Conservation (phyloP, 176 grass and related monocot genomes). For the Zizania latifolia region DNA sequence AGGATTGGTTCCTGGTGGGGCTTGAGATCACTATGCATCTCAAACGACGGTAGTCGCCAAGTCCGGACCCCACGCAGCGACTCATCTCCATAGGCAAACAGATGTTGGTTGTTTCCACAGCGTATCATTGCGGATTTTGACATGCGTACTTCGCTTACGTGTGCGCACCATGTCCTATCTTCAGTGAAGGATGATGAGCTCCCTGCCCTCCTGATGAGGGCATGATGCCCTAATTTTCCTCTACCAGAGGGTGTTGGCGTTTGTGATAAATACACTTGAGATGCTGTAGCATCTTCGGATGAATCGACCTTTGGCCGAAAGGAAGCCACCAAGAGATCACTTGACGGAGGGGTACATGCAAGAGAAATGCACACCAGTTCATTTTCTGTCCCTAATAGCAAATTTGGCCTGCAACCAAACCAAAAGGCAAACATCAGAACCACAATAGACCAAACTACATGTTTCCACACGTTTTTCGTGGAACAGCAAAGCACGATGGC, state of each 20-base stretch:
- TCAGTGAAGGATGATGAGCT: constrained; percentile 22
- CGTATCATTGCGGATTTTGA: constrained; percentile 59
- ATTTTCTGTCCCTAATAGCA: constrained; percentile 39
- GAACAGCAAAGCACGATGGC: not conserved
- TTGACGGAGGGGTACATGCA: constrained; percentile 33
- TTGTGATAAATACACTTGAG: constrained; percentile 41
- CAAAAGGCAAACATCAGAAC: not conserved
- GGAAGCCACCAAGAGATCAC: constrained; percentile 57
- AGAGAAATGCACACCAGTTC: constrained; percentile 65
- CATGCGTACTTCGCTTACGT: constrained; percentile 53
- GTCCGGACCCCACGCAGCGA: constrained; percentile 34
- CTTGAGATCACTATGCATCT: constrained; percentile 18
- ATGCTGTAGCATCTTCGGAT: constrained; percentile 21
- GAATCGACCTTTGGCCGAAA: constrained; percentile 55
- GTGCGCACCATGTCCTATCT: constrained; percentile 30
- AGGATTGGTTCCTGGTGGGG: constrained; percentile 50
- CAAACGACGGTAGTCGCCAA: constrained; percentile 63
- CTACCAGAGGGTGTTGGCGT: constrained; percentile 18
- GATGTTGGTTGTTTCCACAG: not conserved
- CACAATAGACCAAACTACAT: not conserved
- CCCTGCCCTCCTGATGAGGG: constrained; percentile 37
- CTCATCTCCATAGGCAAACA: constrained; percentile 71
- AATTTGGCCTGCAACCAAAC: constrained; percentile 40
- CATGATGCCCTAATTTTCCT: constrained; percentile 57
- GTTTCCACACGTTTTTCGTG: not conserved